phyloP scores from a whole-genome alignment of 306 rosid species.

The Cucumis hystrix region DNA sequence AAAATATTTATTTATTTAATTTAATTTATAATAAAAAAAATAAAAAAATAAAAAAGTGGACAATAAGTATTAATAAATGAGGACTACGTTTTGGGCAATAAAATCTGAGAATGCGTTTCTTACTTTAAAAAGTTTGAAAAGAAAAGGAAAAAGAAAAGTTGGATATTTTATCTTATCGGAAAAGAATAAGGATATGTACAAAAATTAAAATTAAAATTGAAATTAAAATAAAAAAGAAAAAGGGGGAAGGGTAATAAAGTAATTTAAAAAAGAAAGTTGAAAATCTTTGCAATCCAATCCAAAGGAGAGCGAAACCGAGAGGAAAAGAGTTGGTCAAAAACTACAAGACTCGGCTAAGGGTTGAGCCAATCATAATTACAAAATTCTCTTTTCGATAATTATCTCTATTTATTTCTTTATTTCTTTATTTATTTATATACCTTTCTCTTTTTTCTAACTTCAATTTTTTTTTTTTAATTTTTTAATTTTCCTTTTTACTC shows the following conservation, averaged over 20 bases:
- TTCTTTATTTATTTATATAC: background rate
- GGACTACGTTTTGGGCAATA: background rate
- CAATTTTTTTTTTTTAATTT: background rate
- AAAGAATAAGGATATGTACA: background rate
- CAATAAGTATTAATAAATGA: background rate
- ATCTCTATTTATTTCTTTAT: background rate
- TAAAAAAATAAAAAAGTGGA: background rate
- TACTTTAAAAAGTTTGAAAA: background rate
- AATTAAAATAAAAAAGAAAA: no score
- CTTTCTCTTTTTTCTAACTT: background rate
- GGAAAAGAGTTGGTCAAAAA: background rate
- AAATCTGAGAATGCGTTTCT: background rate
- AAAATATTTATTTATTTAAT: no score
- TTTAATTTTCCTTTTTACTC: background rate
- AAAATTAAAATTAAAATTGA: no score
- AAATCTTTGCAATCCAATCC: background rate
- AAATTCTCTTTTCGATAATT: background rate
- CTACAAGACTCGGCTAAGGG: background rate
- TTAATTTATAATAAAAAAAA: no score
- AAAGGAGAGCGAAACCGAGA: background rate
- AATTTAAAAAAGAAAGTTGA: background rate
- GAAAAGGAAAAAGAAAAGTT: background rate
- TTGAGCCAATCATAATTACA: background rate
- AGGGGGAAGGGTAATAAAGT: background rate
- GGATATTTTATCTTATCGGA: conserved; percentile 1